Conservation (phyloP, 2,329 filamentous ascomycete species). For the Beauveria scarabaeidicola region DNA sequence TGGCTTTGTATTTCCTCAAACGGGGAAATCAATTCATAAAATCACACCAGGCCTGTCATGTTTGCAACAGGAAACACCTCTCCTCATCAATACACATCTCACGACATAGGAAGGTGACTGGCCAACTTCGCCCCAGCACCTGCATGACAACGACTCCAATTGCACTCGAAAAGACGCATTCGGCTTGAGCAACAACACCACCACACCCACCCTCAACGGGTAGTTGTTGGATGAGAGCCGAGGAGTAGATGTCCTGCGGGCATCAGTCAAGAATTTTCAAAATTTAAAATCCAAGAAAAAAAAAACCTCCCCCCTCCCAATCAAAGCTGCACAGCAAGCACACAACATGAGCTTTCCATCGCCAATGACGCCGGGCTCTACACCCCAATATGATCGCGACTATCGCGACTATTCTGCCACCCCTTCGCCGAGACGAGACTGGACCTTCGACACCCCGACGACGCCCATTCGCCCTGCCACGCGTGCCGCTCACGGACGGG, state of each 20-base stretch:
- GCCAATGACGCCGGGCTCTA: slow-evolving; percentile 35
- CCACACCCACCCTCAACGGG: slow-evolving; percentile 10
- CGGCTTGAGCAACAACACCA: slow-evolving; percentile 7
- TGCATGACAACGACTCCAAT: slow-evolving; percentile 35
- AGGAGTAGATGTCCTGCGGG: slow-evolving; percentile 23
- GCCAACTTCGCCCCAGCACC: slow-evolving; percentile 29
- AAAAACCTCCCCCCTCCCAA: background rate
- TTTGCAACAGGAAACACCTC: slow-evolving; percentile 46
- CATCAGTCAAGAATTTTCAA: slow-evolving; percentile 16
- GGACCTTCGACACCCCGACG: slow-evolving; percentile 32
- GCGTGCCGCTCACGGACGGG: slow-evolving; percentile 33
- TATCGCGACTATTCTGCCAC: slow-evolving; percentile 47
- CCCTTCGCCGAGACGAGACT: slow-evolving; percentile 46
- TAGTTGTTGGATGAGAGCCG: slow-evolving; percentile 11
- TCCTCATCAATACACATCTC: slow-evolving; percentile 44
- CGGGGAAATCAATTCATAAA: slow-evolving; percentile 23
- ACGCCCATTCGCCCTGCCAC: slow-evolving; percentile 47
- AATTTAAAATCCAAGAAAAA: slow-evolving; percentile 2
- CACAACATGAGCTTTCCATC: slow-evolving; percentile 33
- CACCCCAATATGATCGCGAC: slow-evolving; percentile 43
- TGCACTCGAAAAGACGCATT: slow-evolving; percentile 12
- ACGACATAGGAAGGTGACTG: slow-evolving; percentile 55
- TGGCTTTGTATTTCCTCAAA: slow-evolving; percentile 21
- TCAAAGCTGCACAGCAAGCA: slow-evolving; percentile 27
- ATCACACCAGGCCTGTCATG: slow-evolving; percentile 33